Base-by-base conservation (phyloP, 495 filamentous ascomycete species). In the Neurospora sp. region DNA sequence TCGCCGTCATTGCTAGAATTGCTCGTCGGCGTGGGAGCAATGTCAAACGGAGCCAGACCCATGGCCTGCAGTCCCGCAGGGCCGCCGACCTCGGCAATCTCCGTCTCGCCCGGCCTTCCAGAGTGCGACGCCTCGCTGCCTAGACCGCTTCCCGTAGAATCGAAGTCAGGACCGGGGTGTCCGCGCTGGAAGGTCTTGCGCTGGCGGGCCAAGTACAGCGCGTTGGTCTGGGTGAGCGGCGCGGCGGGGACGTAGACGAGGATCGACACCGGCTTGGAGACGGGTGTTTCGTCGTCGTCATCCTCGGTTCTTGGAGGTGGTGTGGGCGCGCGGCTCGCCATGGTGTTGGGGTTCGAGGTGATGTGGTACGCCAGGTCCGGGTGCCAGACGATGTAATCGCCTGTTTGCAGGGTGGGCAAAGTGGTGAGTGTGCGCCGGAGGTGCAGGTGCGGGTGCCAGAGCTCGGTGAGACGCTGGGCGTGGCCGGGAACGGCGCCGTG, bases 331-430 rank as follows among this genome's bases (percentile, higher is more conserved):
- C 82, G 81, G 73, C 77, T 79, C 46, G 73, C 78, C 74, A 76
- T 79, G 76, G 80, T 76, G 78, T 82, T 81, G 75, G 83, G 81
- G 75, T 82, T 82, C 72, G 81, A 81, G 66, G 83, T 83, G 80
- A 86, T 84, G 74, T 84, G 83, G 76, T 86, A 86, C 16, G 82
- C 81, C 71, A 82, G 89, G 74, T 97, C 94, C 72, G 93, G 95
- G 82, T 97, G 95, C 95, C 94, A 97, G 71, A 91, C 87, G 12
- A 97, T 93, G 82, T 93, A 97, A 82, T 97, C 94, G 69, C 94
- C 94, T 0, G 93, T 94, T 41, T 88, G 85, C 18, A 97, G 90
- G 11, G 85, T 86, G 6, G 94, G 94, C 2, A 95, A 85, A 70
- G 93, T 91, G 27, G 95, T 87, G 87, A 97, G 96, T 16, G 90